These are phyloP conservation scores for Floccularia luteovirens DNA, from an alignment of 768 basidiomycete species.

Conservation along the genomic window DNA sequence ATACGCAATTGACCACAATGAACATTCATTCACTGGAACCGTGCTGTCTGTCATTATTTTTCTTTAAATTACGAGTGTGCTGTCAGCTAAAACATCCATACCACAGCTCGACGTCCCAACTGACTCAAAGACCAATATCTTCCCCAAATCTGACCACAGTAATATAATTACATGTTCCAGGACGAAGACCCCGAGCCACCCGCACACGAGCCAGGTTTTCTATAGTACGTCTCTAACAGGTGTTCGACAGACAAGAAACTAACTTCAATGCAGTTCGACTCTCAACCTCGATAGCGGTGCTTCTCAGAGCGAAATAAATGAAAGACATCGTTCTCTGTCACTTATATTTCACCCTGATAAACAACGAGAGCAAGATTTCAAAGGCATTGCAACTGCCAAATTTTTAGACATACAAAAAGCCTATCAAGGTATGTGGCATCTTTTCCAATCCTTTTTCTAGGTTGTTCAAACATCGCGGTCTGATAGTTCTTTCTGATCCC, in stretches of 20 bases:
- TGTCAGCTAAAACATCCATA: too few species aligned
- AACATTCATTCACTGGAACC: too few species aligned
- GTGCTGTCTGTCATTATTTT: too few species aligned
- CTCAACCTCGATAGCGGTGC: conserved; percentile 65
- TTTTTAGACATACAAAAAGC: conserved; percentile 79
- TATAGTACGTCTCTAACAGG: conserved; percentile 13
- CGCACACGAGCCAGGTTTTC: too few species aligned
- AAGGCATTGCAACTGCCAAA: conserved; percentile 51
- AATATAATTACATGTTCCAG: too few species aligned
- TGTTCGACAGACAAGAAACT: conserved; percentile 1
- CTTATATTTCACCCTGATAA: conserved; percentile 84
- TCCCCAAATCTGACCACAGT: too few species aligned
- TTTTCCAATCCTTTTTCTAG: neutral
- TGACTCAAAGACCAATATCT: too few species aligned
- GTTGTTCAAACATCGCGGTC: too few species aligned
- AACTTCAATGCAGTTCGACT: conserved; percentile 47
- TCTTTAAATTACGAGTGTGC: too few species aligned
- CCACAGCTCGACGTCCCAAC: too few species aligned
- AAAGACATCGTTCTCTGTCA: conserved; percentile 64
- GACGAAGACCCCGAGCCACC: too few species aligned
- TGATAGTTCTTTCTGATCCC: conserved; percentile 62
- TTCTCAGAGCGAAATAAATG: conserved; percentile 62
- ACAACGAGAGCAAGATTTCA: conserved; percentile 50
- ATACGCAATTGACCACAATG: too few species aligned
- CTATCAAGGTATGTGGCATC: conserved; percentile 53